A percentile compares a stretch with the other conserved stretches of the same genome.
Conservation (phyloP, 306 rosid genomes). For the Vigna reflexopilosa region DNA sequence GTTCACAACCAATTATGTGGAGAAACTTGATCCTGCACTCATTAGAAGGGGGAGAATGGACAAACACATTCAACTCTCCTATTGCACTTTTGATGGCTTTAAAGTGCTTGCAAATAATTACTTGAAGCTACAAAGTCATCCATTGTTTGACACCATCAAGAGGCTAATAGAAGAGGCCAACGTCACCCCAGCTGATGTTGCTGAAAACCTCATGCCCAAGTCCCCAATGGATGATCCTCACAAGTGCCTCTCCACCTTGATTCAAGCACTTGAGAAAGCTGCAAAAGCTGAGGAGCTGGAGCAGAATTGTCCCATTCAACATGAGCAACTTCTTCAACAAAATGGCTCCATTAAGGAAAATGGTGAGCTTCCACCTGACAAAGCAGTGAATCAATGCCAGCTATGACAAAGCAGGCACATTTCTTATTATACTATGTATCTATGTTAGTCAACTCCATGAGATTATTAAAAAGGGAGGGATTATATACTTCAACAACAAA, state of each 20-base stretch:
- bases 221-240: slow-evolving; percentile 67
- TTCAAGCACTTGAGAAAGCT: slow-evolving; percentile 61
- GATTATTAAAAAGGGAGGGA: neutral
- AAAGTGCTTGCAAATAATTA: slow-evolving; percentile 79
- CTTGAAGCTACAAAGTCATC: slow-evolving; percentile 64
- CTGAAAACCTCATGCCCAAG: slow-evolving; percentile 90
- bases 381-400: slow-evolving; percentile 25
- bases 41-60: slow-evolving; percentile 92
- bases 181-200: slow-evolving; percentile 87
- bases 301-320: slow-evolving; percentile 42
- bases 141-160: slow-evolving; percentile 57
- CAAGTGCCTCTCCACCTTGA: slow-evolving; percentile 64
- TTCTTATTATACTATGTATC: slow-evolving; percentile 42
- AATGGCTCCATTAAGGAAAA: slow-evolving; percentile 46
- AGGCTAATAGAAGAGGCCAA: slow-evolving; percentile 55
- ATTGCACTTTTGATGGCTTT: slow-evolving; percentile 76
- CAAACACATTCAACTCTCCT: slow-evolving; percentile 80
- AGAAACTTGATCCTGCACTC: slow-evolving; percentile 88
- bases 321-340: slow-evolving; percentile 43
- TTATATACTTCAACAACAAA: neutral
- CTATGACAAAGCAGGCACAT: slow-evolving; percentile 32
- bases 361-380: slow-evolving; percentile 32
- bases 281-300: slow-evolving; percentile 48
- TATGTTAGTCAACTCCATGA: neutral
- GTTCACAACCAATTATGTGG: slow-evolving; percentile 84